Evolutionary conservation across 179 eudicot genomes (phyloP), one percentile per base, ranked within the genome.

Genomic region (Pouteria campechiana): DNA sequence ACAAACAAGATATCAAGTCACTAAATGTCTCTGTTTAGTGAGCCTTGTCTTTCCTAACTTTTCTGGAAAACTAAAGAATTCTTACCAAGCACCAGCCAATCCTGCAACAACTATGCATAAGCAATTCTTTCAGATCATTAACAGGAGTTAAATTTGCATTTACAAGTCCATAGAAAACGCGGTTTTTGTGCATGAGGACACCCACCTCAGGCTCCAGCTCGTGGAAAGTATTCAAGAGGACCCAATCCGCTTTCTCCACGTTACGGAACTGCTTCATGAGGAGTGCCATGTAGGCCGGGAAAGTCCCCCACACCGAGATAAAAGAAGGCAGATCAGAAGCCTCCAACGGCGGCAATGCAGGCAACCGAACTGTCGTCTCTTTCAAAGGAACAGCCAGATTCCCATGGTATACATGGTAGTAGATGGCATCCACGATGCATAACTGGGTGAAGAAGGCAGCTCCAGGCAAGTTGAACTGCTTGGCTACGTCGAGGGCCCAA

Each of bases 401-500:
- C 33, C 73, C 75, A 5, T 44, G 57, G n/a, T 74, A 15, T 15
- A 48, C 21, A 37, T 40, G 38, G 28, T 56, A 64, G 36, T 48
- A 78, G 1, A 74, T 28, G 31, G 45, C 56, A 28, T 56, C 54
- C 4, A 78, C 81, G 3, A 57, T 61, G 45, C 71, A 58, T 3
- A 78, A 37, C 36, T 78, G 78, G n/a, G 86, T 74, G 30, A 71
- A 68, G 30, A 74, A 75, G 4, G 57, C 12, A 1, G 57, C 79
- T 15, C 64, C 67, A n/a, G 41, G 6, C 7, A 74, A 4, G 0
- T 65, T 61, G 41, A 25, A 39, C 17, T 54, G 16, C 23, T 32
- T 60, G 1, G 76, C 72, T 21, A 75, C 72, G 5, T 75, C 67
- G 24, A 75, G 50, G 14, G 33, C 69, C 82, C 82, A 79, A 3